Evolutionary conservation across 225 moss, liverwort and hornwort species (phyloP), one percentile per base, ranked within the genome.

Genomic region (Physcomitrium patens): DNA sequence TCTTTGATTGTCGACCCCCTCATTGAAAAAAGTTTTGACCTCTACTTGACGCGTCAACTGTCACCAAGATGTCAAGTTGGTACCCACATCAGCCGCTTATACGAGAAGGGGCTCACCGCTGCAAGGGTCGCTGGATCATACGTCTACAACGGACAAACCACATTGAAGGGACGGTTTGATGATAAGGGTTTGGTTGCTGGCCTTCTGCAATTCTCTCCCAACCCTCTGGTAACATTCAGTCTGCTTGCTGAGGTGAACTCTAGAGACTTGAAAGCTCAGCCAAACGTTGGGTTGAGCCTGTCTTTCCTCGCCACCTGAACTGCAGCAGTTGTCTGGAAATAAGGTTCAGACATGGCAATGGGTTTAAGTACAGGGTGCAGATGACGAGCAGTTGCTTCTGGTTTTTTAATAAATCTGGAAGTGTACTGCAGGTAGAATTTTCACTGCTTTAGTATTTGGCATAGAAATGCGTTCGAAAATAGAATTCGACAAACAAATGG

Each of bases 201-300:
- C 24, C 60, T 95, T 23, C 74, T 95, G 68, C 92, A 92, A 65
- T 91, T 86, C 47, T 91, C 91, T 60, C 89, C 91, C 5, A 89
- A 57, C 42, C 92, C 91, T 31, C 88, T 85, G 14, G 76, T 89
- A 17, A 82, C 89, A 1, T 88, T 92, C 63, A 91, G 92, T 27
- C 74, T 95, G 26, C 91, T 86, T 59, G 91, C 87, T 0, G 91
- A 91, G 13, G 81, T 95, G 60, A 91, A 92, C 78, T 89, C 91
- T 10, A 82, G 86, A 80, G 87, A 84, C 65, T 71, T 90, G 74
- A 87, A 87, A 80, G 80, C 84, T 2, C 82, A 85, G 68, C 90
- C 90, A 1, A 85, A 85, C 55, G 55, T 90, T 57, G 90, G 90
- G 60, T 71, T 90, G 76, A 90, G 87, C 43, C 73, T 90, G 9